Conservation (phyloP, 2,329 filamentous ascomycete species). For the Fusarium stilboides region DNA sequence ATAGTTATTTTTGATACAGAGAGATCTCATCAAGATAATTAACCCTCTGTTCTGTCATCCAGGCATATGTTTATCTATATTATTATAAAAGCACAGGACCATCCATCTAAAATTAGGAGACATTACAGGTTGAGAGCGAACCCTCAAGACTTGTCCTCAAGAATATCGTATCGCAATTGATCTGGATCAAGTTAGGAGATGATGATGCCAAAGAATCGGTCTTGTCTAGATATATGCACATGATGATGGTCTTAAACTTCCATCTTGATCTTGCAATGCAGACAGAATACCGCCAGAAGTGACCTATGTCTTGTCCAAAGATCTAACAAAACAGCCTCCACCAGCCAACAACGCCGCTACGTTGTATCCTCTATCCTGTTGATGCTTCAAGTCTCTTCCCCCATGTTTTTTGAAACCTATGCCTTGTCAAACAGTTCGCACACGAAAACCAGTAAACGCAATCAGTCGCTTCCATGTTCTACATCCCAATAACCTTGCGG, state of each 20-base stretch:
- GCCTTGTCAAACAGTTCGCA: conserved; percentile 6
- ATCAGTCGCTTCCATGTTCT: conserved; percentile 37
- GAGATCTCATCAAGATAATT: too few species aligned
- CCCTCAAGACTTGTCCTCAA: too few species aligned
- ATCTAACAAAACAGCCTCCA: conserved; percentile 3
- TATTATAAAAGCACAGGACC: too few species aligned
- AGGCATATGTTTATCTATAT: too few species aligned
- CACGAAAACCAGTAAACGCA: conserved; percentile 3
- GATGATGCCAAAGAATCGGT: not conserved
- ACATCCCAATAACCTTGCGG: conserved; percentile 24
- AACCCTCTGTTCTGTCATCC: too few species aligned
- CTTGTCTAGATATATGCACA: conserved; percentile 28
- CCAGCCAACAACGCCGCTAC: conserved; percentile 23
- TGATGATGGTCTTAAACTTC: not conserved
- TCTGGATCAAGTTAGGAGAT: not conserved
- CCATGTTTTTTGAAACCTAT: conserved; percentile 16
- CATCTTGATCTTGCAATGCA: conserved; percentile 10
- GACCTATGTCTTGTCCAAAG: conserved; percentile 4
- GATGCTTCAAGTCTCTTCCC: conserved; percentile 22
- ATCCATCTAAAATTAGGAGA: too few species aligned
- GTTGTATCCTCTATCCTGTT: conserved; percentile 31
- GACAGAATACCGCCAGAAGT: not conserved
- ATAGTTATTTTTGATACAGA: too few species aligned
- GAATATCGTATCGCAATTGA: too few species aligned
- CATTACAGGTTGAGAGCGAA: too few species aligned